Base-by-base conservation (phyloP, 1,284 basidiomycete genomes). In the Cutaneotrichosporon sp. region DNA sequence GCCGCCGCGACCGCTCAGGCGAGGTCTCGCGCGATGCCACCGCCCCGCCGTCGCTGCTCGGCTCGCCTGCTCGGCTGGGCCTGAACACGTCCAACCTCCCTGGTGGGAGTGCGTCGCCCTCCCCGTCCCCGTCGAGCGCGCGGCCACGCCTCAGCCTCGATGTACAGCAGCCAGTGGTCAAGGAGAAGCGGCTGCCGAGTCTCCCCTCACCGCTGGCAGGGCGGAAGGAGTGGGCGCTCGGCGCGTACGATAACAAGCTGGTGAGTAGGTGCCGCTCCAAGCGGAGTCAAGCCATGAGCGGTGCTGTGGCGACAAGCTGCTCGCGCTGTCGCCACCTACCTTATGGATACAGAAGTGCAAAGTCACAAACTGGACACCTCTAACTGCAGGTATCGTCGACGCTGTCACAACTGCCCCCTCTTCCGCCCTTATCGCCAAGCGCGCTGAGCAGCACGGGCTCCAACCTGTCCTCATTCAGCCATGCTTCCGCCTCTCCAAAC, bases 171-270 rank as follows among this genome's bases (percentile, higher is more conserved):
- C n/a, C n/a, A n/a, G n/a, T 54, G 33, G 26, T 39, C 27, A 47
- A 29, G 8, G 55, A 57, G 8, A 59, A 59, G 48, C 54, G 54
- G 10, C 51, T 59, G 1, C 57, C 57, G 7, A 19, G 33, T 16
- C 43, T 59, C 2, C 53, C 55, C 3, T 33, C 54, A 9, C 45
- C 41, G 20, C 11, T 53, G 3, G 14, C 39, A 7, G 25, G 45
- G 25, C 33, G 50, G 22, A 65, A 59, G 11, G 56, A 56, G 5
- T 65, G 57, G 55, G 67, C 65, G 0, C 50, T 61, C 9, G 68
- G 69, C 6, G 63, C 62, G 14, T 73, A 73, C 48, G 68, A 73
- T 50, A 71, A 71, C 54, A 69, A 70, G 53, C 60, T 73, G 14
- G 71, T 71, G 51, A 24, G 37, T 39, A 14, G 25, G 19, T 14